Base-by-base conservation (phyloP, 257 asterid species). In the Phtheirospermum japonicum region DNA sequence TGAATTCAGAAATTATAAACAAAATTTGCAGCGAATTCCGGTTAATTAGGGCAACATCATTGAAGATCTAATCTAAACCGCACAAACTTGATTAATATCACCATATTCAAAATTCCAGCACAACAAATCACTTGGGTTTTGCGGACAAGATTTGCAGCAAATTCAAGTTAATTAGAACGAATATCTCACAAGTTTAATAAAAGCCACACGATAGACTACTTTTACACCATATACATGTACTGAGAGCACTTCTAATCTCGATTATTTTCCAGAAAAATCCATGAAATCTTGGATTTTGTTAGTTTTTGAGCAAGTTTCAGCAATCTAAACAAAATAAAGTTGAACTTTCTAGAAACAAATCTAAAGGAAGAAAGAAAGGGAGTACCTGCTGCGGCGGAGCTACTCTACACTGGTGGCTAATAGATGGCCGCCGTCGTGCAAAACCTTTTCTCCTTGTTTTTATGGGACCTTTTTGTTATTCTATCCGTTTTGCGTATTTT, bases 311-410 rank as follows among this genome's bases (percentile, higher is more conserved):
- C 8, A 56, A 33, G 58, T 55, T 50, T 2, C 36, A 49, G 49
- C 17, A 61, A 18, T 23, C 3, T n/a, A 3, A 45, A 32, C 48
- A 48, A 34, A 48, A 19, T 28, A 8, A 18, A 46, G 30, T 36
- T 7, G 5, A 62, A 17, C n/a, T n/a, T n/a, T n/a, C n/a, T 34
- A 56, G 57, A 57, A 17, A 57, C 6, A 50, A 51, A 12, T 33
- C 17, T 4, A 56, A 51, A 49, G 49, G 33, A 2, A 55, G 57
- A 12, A 50, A 5, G 37, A 26, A 33, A 26, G 10, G 7, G 30
- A n/a, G 19, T 62, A 67, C 71, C 75, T 52, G 60, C 14, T 34
- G 68, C 54, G 71, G 20, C 18, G 71, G 56, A 14, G 62, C 59
- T 49, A 26, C 26, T 63, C 4, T n/a, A 14, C 31, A 23, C 37